Evolutionary conservation across 108 stramenopile species (phyloP).

Genomic region (Fragilariopsis cylindrus): DNA sequence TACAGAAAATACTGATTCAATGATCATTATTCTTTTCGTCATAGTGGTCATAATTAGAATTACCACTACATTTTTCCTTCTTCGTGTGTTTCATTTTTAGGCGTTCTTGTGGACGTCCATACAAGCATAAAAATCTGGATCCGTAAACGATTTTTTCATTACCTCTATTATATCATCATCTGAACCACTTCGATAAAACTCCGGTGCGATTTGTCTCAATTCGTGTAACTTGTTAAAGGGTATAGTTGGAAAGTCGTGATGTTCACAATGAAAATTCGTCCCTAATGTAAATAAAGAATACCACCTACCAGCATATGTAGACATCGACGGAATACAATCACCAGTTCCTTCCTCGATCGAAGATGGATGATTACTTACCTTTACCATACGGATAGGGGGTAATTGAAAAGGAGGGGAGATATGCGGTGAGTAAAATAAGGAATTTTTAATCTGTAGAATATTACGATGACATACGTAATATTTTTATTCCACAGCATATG

Average conservation of each 20-base stretch:
- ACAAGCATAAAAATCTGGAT: constrained; percentile 80
- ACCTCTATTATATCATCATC: constrained; percentile 55
- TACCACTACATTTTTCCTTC: too few relatives aligned
- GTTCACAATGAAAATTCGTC: constrained; percentile 83
- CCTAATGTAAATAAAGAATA: constrained; percentile 71
- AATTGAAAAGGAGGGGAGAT: too few relatives aligned
- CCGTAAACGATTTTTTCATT: constrained; percentile 61
- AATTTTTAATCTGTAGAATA: too few relatives aligned
- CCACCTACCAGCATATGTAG: constrained; percentile 73
- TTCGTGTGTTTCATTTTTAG: too few relatives aligned
- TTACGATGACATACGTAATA: too few relatives aligned
- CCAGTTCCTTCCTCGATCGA: constrained; percentile 15
- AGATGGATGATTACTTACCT: constrained; percentile 68
- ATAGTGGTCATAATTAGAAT: too few relatives aligned
- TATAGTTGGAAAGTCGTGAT: constrained; percentile 86
- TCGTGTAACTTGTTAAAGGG: constrained; percentile 64
- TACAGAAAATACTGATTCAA: too few relatives aligned
- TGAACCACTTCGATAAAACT: constrained; percentile 54
- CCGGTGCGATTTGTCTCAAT: constrained; percentile 69
- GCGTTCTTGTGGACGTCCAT: constrained; percentile 45
- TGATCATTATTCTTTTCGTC: too few relatives aligned
- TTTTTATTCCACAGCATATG: too few relatives aligned
- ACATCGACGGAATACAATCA: constrained; percentile 46
- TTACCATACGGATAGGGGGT: too few relatives aligned
- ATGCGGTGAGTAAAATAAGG: too few relatives aligned